A percentile compares a stretch with the other conserved stretches of the same genome.
These are phyloP conservation scores for Bruguiera gymnorhiza DNA, from an alignment of 345 rosid species.

Conservation along the genomic window DNA sequence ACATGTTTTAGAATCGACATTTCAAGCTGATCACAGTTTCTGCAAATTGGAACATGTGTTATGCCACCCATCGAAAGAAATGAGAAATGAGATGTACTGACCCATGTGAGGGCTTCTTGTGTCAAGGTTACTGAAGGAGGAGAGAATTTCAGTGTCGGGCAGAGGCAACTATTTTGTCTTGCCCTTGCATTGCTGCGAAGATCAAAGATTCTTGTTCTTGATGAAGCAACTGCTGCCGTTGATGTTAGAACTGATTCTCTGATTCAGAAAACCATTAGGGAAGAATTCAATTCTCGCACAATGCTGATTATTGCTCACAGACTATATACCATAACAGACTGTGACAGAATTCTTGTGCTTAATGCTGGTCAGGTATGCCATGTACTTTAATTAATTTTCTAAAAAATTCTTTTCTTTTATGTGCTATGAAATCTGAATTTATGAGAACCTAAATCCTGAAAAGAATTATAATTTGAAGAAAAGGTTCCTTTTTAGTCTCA, in stretches of 20 bases:
- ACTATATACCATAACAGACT: constrained; percentile 31
- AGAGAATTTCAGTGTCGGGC: constrained; percentile 37
- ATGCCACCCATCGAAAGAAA: neutral
- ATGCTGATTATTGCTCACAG: constrained; percentile 34
- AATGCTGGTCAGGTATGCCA: constrained; percentile 32
- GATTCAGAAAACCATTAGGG: constrained; percentile 31
- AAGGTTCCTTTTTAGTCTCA: too few species aligned
- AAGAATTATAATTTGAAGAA: too few species aligned
- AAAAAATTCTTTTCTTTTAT: neutral
- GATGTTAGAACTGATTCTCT: constrained; percentile 34
- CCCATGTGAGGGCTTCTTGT: neutral
- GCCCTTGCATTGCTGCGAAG: constrained; percentile 31
- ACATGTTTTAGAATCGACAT: neutral
- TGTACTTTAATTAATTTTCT: neutral
- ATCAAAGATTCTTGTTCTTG: constrained; percentile 32
- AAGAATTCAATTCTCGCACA: constrained; percentile 30
- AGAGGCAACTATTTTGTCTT: constrained; percentile 31
- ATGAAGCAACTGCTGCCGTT: constrained; percentile 38
- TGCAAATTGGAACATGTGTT: neutral
- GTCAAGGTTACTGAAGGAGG: constrained; percentile 32
- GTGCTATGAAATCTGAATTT: too few species aligned
- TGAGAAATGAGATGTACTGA: neutral
- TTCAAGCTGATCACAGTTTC: neutral
- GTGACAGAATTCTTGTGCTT: constrained; percentile 31
- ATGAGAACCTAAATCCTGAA: too few species aligned